Conservation (phyloP, 139 green algal species). For the Raphidocelis subcapitata region DNA sequence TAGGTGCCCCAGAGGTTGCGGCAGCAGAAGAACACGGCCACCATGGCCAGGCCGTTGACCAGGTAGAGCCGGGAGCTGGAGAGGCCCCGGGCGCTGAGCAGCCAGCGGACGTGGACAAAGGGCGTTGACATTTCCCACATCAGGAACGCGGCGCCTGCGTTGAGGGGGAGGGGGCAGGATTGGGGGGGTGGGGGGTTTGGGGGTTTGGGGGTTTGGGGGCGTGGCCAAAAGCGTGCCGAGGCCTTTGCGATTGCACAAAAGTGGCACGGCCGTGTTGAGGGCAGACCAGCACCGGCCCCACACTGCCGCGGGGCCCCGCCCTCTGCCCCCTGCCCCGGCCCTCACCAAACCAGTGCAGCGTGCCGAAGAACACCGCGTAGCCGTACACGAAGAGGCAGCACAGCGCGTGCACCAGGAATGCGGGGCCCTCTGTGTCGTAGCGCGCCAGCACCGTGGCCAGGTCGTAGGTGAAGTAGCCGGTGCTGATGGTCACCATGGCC, state of each 20-base stretch:
- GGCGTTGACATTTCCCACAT: constrained; percentile 59
- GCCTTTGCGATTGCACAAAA: neutral
- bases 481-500: constrained; percentile 27
- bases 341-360: constrained; percentile 42
- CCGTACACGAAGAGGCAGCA: constrained; percentile 40
- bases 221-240: too few species aligned
- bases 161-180: too few species aligned
- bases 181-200: too few species aligned
- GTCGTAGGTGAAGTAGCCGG: constrained; percentile 52
- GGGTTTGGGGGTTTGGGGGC: neutral
- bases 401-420: constrained; percentile 37
- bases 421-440: constrained; percentile 28
- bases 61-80: constrained; percentile 34
- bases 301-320: too few species aligned
- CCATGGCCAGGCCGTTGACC: constrained; percentile 43
- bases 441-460: constrained; percentile 22
- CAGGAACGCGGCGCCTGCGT: constrained; percentile 49
- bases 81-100: constrained; percentile 44
- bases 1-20: constrained; percentile 34
- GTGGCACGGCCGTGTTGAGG: too few species aligned
- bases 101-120: constrained; percentile 56
- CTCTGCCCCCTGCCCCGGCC: neutral
- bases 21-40: constrained; percentile 34
- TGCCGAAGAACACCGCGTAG: constrained; percentile 27
- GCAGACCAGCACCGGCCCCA: too few species aligned